phyloP scores from a whole-genome alignment of 257 asterid species.

The Solanum sparsipilum region DNA sequence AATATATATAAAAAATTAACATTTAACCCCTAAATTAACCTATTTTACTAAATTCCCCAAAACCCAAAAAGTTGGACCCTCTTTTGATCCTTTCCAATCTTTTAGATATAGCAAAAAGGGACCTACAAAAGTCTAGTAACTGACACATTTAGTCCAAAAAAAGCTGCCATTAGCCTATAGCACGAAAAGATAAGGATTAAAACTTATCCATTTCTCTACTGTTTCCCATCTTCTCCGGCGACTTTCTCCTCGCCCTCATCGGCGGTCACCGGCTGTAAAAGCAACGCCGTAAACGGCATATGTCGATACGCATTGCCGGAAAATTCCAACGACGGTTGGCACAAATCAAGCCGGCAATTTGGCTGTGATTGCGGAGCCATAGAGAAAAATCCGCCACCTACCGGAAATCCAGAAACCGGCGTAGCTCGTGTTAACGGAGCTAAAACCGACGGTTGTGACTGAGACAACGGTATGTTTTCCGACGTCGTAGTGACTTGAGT shows the following conservation, averaged over 20 bases:
- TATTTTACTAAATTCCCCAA: background rate
- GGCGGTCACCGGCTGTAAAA: constrained; percentile 44
- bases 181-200: background rate
- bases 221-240: background rate
- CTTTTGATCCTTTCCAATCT: background rate
- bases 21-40: background rate
- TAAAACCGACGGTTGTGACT: constrained; percentile 5
- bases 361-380: constrained; percentile 5
- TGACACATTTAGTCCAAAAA: background rate
- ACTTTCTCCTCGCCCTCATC: constrained; percentile 14
- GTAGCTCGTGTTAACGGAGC: background rate
- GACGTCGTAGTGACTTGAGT: constrained; percentile 21
- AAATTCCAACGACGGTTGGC: constrained; percentile 31
- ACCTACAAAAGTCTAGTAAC: background rate
- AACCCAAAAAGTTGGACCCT: background rate
- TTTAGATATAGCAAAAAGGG: background rate
- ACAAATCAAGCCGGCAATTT: constrained; percentile 38
- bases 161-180: background rate
- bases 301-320: constrained; percentile 23
- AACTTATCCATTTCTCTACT: background rate
- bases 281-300: constrained; percentile 63
- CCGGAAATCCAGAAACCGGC: background rate
- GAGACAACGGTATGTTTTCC: background rate
- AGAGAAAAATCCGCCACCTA: background rate
- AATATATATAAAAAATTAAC: background rate